phyloP scores from a whole-genome alignment of 139 green algal genomes.

The Raphidocelis subcapitata region DNA sequence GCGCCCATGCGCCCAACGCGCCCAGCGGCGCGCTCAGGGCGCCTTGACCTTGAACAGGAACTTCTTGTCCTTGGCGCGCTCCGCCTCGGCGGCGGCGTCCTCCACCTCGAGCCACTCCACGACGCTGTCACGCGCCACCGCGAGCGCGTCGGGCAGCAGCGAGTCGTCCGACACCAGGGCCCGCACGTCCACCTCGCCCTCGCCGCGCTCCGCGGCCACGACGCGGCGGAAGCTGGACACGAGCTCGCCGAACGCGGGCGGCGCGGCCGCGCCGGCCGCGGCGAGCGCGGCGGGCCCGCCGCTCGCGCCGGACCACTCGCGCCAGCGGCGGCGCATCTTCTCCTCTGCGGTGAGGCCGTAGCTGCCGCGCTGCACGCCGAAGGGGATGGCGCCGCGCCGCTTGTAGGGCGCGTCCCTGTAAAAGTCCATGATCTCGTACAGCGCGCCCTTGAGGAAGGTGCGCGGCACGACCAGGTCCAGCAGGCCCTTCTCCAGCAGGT shows the following conservation, averaged over 20 bases:
- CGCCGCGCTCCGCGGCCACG: slow-evolving; percentile 6
- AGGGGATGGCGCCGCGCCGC: slow-evolving; percentile 45
- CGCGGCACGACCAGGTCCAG: slow-evolving; percentile 62
- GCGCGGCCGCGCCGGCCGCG: background rate
- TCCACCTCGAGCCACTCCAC: slow-evolving; percentile 45
- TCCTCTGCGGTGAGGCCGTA: slow-evolving; percentile 33
- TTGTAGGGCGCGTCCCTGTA: slow-evolving; percentile 61
- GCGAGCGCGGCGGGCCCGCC: background rate
- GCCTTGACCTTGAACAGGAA: slow-evolving; percentile 45
- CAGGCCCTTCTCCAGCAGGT: slow-evolving; percentile 61
- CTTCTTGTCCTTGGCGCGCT: slow-evolving; percentile 20
- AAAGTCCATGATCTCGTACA: slow-evolving; percentile 68
- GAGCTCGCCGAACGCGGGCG: slow-evolving; percentile 18
- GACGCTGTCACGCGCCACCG: slow-evolving; percentile 27
- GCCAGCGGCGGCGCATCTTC: slow-evolving; percentile 33
- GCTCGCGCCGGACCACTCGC: slow-evolving; percentile 23
- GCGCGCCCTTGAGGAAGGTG: slow-evolving; percentile 61
- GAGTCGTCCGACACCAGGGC: slow-evolving; percentile 21
- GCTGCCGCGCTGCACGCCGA: slow-evolving; percentile 53
- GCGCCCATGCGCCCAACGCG: too few relatives aligned
- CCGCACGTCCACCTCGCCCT: slow-evolving; percentile 17
- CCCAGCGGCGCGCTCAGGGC: too few relatives aligned
- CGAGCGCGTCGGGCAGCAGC: slow-evolving; percentile 26
- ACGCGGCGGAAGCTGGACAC: slow-evolving; percentile 28
- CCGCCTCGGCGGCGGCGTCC: slow-evolving; percentile 28